Conservation (phyloP, 352 stramenopile genomes). For the Phytophthora ohioensis region DNA sequence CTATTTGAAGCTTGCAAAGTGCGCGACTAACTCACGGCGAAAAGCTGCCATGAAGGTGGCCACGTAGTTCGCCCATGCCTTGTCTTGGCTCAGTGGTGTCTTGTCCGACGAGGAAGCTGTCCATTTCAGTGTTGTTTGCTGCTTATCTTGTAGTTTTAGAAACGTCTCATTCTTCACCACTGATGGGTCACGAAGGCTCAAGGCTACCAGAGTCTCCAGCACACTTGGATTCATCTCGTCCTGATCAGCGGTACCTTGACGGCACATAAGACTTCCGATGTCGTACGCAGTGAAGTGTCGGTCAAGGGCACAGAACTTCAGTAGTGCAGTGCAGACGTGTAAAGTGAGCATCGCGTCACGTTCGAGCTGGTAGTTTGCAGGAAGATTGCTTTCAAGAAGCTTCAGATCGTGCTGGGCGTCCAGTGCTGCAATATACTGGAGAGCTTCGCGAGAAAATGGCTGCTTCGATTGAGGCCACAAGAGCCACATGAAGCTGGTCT, state of each 20-base stretch:
- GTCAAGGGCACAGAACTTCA: constrained; percentile 61
- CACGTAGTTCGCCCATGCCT: constrained; percentile 31
- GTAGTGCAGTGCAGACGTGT: constrained; percentile 54
- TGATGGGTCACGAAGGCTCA: constrained; percentile 15
- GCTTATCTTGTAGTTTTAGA: constrained; percentile 25
- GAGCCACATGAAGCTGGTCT: constrained; percentile 80
- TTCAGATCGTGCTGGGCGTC: constrained; percentile 47
- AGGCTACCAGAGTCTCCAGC: constrained; percentile 48
- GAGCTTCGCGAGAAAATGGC: constrained; percentile 45
- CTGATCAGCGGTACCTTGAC: constrained; percentile 39
- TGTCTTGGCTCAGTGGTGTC: constrained; percentile 14
- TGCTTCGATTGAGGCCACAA: constrained; percentile 69
- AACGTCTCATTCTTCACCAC: constrained; percentile 27
- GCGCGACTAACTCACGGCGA: constrained; percentile 27
- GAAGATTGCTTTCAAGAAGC: constrained; percentile 37
- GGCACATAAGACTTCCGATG: constrained; percentile 68
- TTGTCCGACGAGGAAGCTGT: background rate
- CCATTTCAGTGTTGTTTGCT: constrained; percentile 7
- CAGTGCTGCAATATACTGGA: constrained; percentile 51
- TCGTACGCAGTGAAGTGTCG: constrained; percentile 56
- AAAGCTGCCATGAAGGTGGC: constrained; percentile 30
- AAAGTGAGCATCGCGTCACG: constrained; percentile 57
- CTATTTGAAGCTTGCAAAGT: constrained; percentile 28
- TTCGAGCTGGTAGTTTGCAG: constrained; percentile 41
- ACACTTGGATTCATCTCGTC: constrained; percentile 45